Conservation (phyloP, 2,329 filamentous ascomycete species). For the Xylaria sp. region DNA sequence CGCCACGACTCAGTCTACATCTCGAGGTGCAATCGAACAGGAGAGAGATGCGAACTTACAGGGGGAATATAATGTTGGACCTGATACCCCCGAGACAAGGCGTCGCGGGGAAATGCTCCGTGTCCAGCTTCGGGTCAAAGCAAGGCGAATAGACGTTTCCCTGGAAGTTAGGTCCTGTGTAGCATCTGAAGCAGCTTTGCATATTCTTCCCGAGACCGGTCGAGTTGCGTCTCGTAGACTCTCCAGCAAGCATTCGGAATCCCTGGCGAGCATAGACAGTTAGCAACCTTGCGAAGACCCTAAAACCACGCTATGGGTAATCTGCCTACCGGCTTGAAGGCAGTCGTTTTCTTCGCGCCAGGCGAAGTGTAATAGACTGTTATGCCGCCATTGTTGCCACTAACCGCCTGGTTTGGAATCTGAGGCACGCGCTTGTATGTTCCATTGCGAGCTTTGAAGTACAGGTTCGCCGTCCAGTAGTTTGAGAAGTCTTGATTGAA, state of each 20-base stretch:
- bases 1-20: neutral
- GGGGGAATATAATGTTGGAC: slow-evolving; percentile 26
- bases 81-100: slow-evolving; percentile 28
- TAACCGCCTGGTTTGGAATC: slow-evolving; percentile 31
- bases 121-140: slow-evolving; percentile 50
- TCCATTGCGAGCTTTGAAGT: slow-evolving; percentile 39
- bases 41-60: slow-evolving; percentile 9
- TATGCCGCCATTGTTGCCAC: slow-evolving; percentile 31
- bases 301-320: no score
- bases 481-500: slow-evolving; percentile 44
- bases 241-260: slow-evolving; percentile 49
- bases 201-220: slow-evolving; percentile 35
- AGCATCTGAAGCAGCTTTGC: slow-evolving; percentile 48
- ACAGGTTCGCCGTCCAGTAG: slow-evolving; percentile 43
- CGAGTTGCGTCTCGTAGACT: slow-evolving; percentile 41
- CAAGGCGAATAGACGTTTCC: slow-evolving; percentile 48
- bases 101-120: slow-evolving; percentile 45
- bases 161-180: slow-evolving; percentile 46
- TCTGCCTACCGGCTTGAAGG: slow-evolving; percentile 52
- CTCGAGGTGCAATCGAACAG: neutral
- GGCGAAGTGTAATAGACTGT: slow-evolving; percentile 46
- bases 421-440: slow-evolving; percentile 33
- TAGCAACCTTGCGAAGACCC: slow-evolving; percentile 12
- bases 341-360: slow-evolving; percentile 41
- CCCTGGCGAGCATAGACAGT: slow-evolving; percentile 49